Conservation (phyloP, 306 rosid species). For the Pyrus communis region DNA sequence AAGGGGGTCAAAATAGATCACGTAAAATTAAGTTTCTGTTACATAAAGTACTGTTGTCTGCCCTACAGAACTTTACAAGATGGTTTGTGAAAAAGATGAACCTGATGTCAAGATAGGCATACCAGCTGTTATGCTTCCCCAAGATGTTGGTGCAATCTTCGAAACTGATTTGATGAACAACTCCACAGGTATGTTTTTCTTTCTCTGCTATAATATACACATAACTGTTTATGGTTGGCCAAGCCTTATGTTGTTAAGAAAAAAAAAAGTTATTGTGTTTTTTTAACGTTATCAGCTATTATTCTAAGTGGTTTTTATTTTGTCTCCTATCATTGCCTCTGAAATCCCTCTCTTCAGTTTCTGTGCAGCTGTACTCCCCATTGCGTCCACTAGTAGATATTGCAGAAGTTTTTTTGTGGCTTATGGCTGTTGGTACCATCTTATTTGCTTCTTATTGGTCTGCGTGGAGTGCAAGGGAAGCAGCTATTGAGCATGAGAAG, state of each 20-base stretch:
- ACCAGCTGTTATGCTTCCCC: conserved; percentile 98
- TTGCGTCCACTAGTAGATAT: conserved; percentile 87
- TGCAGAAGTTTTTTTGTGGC: conserved; percentile 98
- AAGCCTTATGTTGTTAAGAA: neutral
- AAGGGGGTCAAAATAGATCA: neutral
- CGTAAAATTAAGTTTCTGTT: neutral
- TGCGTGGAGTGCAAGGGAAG: conserved; percentile 92
- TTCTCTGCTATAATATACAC: neutral
- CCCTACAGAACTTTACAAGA: conserved; percentile 86
- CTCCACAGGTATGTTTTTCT: conserved; percentile 42
- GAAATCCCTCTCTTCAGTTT: conserved; percentile 42
- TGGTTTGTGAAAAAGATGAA: conserved; percentile 83
- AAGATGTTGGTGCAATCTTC: conserved; percentile 62
- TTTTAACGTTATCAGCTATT: neutral
- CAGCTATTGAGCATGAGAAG: conserved; percentile 79
- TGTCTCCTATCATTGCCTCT: conserved; percentile 7
- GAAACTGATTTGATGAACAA: conserved; percentile 52
- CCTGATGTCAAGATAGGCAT: conserved; percentile 65
- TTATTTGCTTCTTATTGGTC: conserved; percentile 93
- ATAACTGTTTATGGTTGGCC: neutral
- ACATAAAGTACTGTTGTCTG: conserved; percentile 5
- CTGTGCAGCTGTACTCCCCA: conserved; percentile 96
- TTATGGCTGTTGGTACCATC: conserved; percentile 98
- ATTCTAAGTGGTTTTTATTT: conserved; percentile 11
- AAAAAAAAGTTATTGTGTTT: no score